These are phyloP conservation scores for Excoecaria agallocha DNA, from an alignment of 345 rosid species.

Conservation along the genomic window DNA sequence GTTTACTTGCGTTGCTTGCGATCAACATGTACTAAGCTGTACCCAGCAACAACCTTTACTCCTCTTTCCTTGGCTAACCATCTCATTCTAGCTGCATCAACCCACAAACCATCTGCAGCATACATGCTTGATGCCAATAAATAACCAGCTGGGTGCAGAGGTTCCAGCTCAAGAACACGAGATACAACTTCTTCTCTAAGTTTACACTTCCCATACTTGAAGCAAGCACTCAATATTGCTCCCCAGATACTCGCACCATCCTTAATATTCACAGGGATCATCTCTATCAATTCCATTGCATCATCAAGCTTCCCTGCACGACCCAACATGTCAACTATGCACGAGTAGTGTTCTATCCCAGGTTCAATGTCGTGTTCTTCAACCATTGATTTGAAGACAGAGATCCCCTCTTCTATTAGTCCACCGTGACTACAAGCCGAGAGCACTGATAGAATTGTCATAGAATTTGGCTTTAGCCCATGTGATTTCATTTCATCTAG, in stretches of 20 bases:
- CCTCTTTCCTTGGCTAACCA: conserved; percentile 51
- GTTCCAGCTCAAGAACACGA: conserved; percentile 56
- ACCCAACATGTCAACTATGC: conserved; percentile 64
- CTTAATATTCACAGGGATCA: conserved; percentile 41
- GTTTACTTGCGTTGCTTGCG: conserved; percentile 23
- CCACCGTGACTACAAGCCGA: conserved; percentile 81
- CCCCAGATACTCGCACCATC: conserved; percentile 63
- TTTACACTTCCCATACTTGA: conserved; percentile 38
- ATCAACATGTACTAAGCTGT: conserved; percentile 53
- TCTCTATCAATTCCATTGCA: conserved; percentile 48
- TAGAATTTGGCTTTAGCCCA: conserved; percentile 48
- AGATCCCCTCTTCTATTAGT: conserved; percentile 54
- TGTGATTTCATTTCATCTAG: conserved; percentile 48
- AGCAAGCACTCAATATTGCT: conserved; percentile 58
- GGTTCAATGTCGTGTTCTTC: conserved; percentile 36
- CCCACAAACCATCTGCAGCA: conserved; percentile 56
- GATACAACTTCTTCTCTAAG: conserved; percentile 35
- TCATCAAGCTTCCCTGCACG: conserved; percentile 58
- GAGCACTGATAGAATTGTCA: conserved; percentile 58
- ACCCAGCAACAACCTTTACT: conserved; percentile 45
- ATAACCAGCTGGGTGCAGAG: conserved; percentile 53
- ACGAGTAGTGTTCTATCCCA: conserved; percentile 56
- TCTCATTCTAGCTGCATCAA: conserved; percentile 45
- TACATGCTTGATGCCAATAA: conserved; percentile 54
- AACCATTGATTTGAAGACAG: conserved; percentile 55